These are phyloP conservation scores for Monoraphidium neglectum DNA, from an alignment of 139 green algal genomes.

Conservation along the genomic window DNA sequence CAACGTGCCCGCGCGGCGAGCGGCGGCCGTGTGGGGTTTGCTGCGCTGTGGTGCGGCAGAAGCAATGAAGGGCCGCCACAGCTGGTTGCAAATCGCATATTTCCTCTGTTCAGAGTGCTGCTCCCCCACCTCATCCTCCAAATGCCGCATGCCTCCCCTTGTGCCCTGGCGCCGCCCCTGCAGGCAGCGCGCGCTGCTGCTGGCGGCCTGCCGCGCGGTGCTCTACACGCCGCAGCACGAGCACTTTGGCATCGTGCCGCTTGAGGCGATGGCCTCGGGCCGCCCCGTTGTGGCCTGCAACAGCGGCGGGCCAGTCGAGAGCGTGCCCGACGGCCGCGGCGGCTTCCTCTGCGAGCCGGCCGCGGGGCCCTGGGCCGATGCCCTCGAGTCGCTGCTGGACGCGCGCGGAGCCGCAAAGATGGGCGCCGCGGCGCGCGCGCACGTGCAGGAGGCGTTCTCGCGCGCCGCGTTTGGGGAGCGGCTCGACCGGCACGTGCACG, in stretches of 20 bases:
- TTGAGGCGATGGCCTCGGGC: conserved; percentile 93
- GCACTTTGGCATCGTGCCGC: conserved; percentile 98
- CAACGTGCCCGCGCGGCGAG: too few species aligned
- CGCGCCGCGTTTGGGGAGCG: conserved; percentile 66
- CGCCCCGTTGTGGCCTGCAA: conserved; percentile 88
- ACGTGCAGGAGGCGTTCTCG: conserved; percentile 73
- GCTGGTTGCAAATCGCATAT: too few species aligned
- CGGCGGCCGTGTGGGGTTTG: too few species aligned
- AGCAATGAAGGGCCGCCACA: neutral
- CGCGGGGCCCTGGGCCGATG: conserved; percentile 35
- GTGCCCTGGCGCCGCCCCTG: neutral
- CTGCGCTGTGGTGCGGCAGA: neutral
- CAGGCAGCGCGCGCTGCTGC: conserved; percentile 68
- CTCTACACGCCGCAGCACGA: conserved; percentile 93
- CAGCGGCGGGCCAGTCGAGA: conserved; percentile 87
- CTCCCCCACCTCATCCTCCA: too few species aligned
- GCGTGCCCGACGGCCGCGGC: conserved; percentile 61
- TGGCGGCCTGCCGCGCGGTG: conserved; percentile 66
- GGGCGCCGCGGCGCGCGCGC: conserved; percentile 58
- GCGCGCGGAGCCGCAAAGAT: conserved; percentile 37
- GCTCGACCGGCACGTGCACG: conserved; percentile 47
- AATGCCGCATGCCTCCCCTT: too few species aligned
- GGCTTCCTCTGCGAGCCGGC: conserved; percentile 73
- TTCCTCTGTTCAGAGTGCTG: too few species aligned
- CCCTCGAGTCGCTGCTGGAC: conserved; percentile 37